A percentile compares a stretch with the other conserved stretches of the same genome.
Conservation (phyloP, 176 grass and related monocot species). For the Eremochloa ophiuroides region DNA sequence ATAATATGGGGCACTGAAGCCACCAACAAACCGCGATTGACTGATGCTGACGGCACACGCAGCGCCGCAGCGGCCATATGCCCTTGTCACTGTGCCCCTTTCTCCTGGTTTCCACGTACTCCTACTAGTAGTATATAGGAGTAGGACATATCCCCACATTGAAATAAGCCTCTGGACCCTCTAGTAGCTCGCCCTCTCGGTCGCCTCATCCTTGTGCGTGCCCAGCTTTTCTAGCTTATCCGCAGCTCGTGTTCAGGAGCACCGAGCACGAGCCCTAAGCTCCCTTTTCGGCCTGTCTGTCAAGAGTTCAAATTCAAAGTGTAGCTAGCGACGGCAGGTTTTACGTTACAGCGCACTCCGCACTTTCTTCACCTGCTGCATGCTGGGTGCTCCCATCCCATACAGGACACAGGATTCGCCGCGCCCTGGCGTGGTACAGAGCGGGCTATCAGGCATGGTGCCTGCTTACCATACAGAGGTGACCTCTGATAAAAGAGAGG, state of each 20-base stretch:
- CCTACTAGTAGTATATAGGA: too few relatives aligned
- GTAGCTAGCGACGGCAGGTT: not conserved
- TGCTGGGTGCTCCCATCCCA: conserved; percentile 21
- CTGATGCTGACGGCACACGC: conserved; percentile 16
- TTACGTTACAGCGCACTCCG: conserved; percentile 22
- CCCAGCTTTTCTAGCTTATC: not conserved
- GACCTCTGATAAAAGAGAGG: not conserved
- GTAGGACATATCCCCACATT: too few relatives aligned
- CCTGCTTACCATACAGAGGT: not conserved
- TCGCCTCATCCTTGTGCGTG: not conserved
- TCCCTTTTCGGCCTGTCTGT: not conserved
- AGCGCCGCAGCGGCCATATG: conserved; percentile 20
- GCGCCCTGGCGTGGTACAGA: not conserved
- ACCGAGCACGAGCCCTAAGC: not conserved
- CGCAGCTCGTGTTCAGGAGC: not conserved
- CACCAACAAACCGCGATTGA: conserved; percentile 27
- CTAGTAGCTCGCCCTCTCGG: too few relatives aligned
- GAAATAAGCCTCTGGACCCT: too few relatives aligned
- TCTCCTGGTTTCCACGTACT: too few relatives aligned
- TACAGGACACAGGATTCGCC: not conserved
- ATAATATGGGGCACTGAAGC: conserved; percentile 25
- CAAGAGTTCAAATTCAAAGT: not conserved
- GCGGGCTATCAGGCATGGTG: not conserved
- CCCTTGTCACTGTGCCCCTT: conserved; percentile 40
- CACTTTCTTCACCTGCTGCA: conserved; percentile 12